These are phyloP conservation scores for Boletus sensibilis DNA, from an alignment of 768 basidiomycete species.

Conservation along the genomic window DNA sequence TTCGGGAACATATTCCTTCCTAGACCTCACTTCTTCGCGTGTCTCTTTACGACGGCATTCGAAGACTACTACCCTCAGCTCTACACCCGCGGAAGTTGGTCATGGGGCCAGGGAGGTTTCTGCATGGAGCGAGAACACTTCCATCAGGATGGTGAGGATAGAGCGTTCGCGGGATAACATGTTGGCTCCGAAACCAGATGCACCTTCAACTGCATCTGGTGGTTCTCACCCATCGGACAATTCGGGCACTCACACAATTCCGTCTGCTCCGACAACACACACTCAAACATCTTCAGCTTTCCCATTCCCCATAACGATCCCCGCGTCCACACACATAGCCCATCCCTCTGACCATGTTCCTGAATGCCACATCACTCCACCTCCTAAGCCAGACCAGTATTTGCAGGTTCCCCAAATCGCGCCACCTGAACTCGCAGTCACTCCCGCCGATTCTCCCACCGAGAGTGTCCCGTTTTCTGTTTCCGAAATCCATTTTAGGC, in stretches of 20 bases:
- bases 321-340: slow-evolving; percentile 39
- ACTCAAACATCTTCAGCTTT: slow-evolving; percentile 35
- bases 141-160: slow-evolving; percentile 14
- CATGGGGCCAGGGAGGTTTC: slow-evolving; percentile 14
- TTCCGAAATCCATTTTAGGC: slow-evolving; percentile 52
- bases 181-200: slow-evolving; percentile 27
- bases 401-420: slow-evolving; percentile 24
- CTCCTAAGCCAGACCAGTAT: slow-evolving; percentile 21
- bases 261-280: slow-evolving; percentile 20
- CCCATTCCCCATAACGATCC: slow-evolving; percentile 47
- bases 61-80: slow-evolving; percentile 28
- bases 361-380: slow-evolving; percentile 17
- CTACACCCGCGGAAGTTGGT: slow-evolving; percentile 27
- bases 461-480: slow-evolving; percentile 57
- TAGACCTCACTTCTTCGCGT: slow-evolving; percentile 31
- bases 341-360: slow-evolving; percentile 17
- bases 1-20: slow-evolving; percentile 36
- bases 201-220: slow-evolving; percentile 33
- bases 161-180: slow-evolving; percentile 20
- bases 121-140: slow-evolving; percentile 21
- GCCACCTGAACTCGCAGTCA: slow-evolving; percentile 28
- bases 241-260: slow-evolving; percentile 19
- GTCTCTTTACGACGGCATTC: slow-evolving; percentile 25
- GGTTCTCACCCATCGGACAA: slow-evolving; percentile 29
- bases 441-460: slow-evolving; percentile 48